Evolutionary conservation across 2,329 filamentous ascomycete species (phyloP).

Genomic region (Pseudocercospora eumusae): DNA sequence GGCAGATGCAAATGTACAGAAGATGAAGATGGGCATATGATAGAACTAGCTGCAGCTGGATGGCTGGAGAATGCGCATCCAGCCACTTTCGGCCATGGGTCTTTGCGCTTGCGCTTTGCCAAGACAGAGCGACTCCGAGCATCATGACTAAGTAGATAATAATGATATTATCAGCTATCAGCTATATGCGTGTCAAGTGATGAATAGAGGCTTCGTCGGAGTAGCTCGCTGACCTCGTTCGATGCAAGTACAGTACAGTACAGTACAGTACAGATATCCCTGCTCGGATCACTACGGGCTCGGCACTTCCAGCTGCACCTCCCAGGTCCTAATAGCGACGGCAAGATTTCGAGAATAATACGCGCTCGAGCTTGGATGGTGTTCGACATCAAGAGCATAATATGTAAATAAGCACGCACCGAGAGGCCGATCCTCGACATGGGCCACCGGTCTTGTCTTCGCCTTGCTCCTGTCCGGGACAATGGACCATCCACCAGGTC

Average conservation of each 20-base stretch:
- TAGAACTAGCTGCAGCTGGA: background rate
- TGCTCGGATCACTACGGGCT: conserved; percentile 4
- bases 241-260: too few species aligned
- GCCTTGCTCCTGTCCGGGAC: too few species aligned
- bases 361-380: background rate
- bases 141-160: too few species aligned
- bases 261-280: too few species aligned
- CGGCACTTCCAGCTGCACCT: background rate
- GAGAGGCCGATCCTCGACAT: too few species aligned
- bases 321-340: background rate
- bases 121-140: too few species aligned
- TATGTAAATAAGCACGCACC: too few species aligned
- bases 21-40: background rate
- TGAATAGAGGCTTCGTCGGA: background rate
- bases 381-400: background rate
- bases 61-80: background rate
- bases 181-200: background rate
- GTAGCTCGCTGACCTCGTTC: background rate
- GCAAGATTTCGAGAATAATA: background rate
- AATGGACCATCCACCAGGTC: too few species aligned
- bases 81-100: too few species aligned
- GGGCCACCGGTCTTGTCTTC: too few species aligned
- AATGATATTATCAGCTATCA: too few species aligned
- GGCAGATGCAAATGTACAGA: background rate
- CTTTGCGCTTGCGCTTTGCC: too few species aligned